phyloP scores from a whole-genome alignment of 2,329 filamentous ascomycete species.

The Xylariaceae sp. region DNA sequence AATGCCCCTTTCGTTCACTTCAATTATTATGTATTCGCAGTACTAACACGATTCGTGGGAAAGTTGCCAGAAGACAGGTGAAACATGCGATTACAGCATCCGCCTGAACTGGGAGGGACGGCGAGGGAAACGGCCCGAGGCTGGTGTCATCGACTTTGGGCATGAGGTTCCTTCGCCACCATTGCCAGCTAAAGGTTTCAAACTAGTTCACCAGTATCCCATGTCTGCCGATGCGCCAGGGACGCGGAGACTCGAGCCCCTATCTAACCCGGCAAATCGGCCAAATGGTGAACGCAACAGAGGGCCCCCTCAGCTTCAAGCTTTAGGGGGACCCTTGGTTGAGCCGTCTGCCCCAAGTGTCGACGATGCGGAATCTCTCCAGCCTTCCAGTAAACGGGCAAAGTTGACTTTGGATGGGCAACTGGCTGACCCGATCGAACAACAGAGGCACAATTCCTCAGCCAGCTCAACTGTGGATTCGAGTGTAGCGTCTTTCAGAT shows the following conservation, averaged over 20 bases:
- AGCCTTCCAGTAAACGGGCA: conserved; percentile 33
- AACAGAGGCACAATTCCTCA: conserved; percentile 34
- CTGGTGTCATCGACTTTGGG: conserved; percentile 37
- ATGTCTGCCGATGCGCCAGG: conserved; percentile 31
- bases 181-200: conserved; percentile 37
- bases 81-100: conserved; percentile 79
- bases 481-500: conserved; percentile 29
- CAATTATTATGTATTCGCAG: conserved; percentile 5
- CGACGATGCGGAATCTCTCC: conserved; percentile 27
- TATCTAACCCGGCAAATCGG: conserved; percentile 27
- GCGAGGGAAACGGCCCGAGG: conserved; percentile 58
- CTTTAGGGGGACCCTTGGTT: conserved; percentile 25
- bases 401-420: conserved; percentile 30
- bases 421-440: conserved; percentile 28
- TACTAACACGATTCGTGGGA: conserved; percentile 20
- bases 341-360: conserved; percentile 23
- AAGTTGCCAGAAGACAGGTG: conserved; percentile 69
- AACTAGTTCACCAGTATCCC: conserved; percentile 41
- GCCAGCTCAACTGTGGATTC: conserved; percentile 36
- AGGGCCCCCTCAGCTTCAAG: conserved; percentile 14
- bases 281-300: conserved; percentile 23
- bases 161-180: conserved; percentile 33
- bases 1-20: conserved; percentile 10
- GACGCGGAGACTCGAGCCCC: conserved; percentile 36
- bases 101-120: conserved; percentile 80